Base-by-base conservation (phyloP, 768 basidiomycete genomes). In the Calocybe cyanea region DNA sequence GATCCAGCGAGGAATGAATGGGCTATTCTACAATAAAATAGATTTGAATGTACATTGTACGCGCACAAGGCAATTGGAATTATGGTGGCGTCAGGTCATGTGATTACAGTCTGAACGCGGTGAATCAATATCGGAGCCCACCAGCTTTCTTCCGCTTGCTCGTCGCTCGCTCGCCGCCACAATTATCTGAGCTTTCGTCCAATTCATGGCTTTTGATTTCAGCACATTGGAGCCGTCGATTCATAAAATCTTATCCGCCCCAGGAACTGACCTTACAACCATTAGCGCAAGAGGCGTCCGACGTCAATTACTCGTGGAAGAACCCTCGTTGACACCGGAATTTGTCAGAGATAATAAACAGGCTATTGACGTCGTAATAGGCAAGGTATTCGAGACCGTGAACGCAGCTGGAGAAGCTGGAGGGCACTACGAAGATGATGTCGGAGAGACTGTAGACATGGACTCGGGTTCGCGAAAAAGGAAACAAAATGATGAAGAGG, bases 211-310 rank as follows among this genome's bases (percentile, higher is more conserved):
- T 49, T 70, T 78, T 57, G 73, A 83, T 58, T 67, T 81, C 38
- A 56, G 61, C 49, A 64, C 72, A 47, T 73, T 89, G 53, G 77
- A 81, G 63, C 72, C 76, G 10, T 73, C 69, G 48, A 84, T 92
- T 59, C 73, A 72, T 53, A 67, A 72, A 48, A 88, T 92, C 61
- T 79, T 92, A 41, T 73, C 78, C 23, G 83, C 84, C 15, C 90
- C 90, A 2, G 83, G 80, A 38, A 84, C 78, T 38, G 86, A 92
- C 72, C 75, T 92, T 57, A 50, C 71, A 37, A 86, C 84, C 37
- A 88, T 92, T 64, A 87, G 83, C 61, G 92, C 92, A 37, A 95
- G 91, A 69, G 83, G 82, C 66, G 91, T 96, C 56, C 81, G 93
- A 53, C 85, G 85, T 59, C 78, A 81, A 60, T 69, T 92, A 51